Conservation (phyloP, 352 stramenopile species). For the Phytophthora capsici region DNA sequence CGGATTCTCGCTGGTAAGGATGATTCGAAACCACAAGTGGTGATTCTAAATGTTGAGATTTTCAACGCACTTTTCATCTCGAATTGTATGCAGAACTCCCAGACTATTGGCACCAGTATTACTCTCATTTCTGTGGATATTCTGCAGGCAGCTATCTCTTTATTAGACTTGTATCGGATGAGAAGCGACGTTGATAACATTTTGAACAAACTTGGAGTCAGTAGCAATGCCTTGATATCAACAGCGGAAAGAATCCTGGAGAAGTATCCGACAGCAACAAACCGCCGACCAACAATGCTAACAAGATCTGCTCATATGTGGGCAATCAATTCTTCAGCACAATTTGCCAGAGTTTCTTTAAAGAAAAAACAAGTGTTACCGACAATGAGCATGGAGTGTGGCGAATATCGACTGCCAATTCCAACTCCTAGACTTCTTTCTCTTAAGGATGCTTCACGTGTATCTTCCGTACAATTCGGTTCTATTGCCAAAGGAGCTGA, state of each 20-base stretch:
- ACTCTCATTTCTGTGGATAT: slow-evolving; percentile 30
- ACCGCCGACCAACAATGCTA: background rate
- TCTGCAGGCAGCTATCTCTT: slow-evolving; percentile 11
- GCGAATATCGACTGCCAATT: slow-evolving; percentile 4
- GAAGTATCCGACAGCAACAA: slow-evolving; percentile 5
- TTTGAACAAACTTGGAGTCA: slow-evolving; percentile 14
- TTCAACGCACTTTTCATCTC: slow-evolving; percentile 39
- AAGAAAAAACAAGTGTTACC: slow-evolving; percentile 25
- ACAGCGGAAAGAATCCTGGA: slow-evolving; percentile 3
- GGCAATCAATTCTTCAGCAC: background rate
- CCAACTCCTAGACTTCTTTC: background rate
- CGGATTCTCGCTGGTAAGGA: slow-evolving; percentile 21
- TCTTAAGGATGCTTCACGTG: background rate
- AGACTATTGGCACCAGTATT: slow-evolving; percentile 24
- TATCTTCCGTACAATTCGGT: background rate
- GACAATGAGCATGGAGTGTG: slow-evolving; percentile 10
- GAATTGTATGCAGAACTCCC: slow-evolving; percentile 26
- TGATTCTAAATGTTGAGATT: slow-evolving; percentile 38
- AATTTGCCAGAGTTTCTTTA: background rate
- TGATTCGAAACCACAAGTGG: slow-evolving; percentile 26
- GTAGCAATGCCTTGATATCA: slow-evolving; percentile 6
- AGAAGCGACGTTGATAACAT: slow-evolving; percentile 9
- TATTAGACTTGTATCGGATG: slow-evolving; percentile 27
- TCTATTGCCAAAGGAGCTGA: background rate
- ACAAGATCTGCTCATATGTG: background rate